Percentiles rank a stretch among this genome's conserved stretches.
These are phyloP conservation scores for Elongisporangium prolatum DNA, from an alignment of 352 stramenopile species.

Conservation along the genomic window DNA sequence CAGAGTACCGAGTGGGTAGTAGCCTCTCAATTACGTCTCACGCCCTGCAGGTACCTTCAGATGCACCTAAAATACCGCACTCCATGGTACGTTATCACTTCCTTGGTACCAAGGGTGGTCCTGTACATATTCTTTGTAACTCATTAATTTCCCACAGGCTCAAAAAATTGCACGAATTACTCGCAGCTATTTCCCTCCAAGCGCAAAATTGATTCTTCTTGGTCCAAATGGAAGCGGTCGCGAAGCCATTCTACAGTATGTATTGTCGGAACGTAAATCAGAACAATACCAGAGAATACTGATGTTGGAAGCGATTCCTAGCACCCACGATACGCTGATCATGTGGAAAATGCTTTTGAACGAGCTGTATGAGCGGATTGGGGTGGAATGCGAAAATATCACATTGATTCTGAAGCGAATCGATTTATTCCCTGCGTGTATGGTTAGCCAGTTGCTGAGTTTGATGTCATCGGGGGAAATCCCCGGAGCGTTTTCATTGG, in stretches of 20 bases:
- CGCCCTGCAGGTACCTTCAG: neutral
- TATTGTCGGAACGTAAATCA: constrained; percentile 13
- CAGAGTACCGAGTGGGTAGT: neutral
- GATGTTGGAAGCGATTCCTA: neutral
- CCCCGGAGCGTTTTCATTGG: constrained; percentile 41
- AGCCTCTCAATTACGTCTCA: neutral
- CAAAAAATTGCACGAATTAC: constrained; percentile 30
- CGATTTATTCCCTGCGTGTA: constrained; percentile 22
- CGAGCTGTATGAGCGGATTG: constrained; percentile 47
- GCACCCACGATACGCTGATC: neutral
- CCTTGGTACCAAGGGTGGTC: too few relatives aligned
- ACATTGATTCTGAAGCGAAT: constrained; percentile 55
- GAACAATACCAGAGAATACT: constrained; percentile 15
- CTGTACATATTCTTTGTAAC: too few relatives aligned
- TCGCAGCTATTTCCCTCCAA: constrained; percentile 26
- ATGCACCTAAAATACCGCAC: constrained; percentile 15
- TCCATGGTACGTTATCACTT: constrained; percentile 23
- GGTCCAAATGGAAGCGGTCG: constrained; percentile 19
- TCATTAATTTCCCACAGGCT: too few relatives aligned
- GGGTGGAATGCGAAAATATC: constrained; percentile 45
- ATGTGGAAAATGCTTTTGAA: constrained; percentile 42
- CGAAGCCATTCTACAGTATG: constrained; percentile 38
- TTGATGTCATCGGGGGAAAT: constrained; percentile 61
- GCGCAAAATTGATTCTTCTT: constrained; percentile 36
- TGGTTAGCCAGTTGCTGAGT: constrained; percentile 39